A percentile compares a stretch with the other conserved stretches of the same genome.
phyloP scores from a whole-genome alignment of 1,139 yeast species.

The Blastobotrys apis region DNA sequence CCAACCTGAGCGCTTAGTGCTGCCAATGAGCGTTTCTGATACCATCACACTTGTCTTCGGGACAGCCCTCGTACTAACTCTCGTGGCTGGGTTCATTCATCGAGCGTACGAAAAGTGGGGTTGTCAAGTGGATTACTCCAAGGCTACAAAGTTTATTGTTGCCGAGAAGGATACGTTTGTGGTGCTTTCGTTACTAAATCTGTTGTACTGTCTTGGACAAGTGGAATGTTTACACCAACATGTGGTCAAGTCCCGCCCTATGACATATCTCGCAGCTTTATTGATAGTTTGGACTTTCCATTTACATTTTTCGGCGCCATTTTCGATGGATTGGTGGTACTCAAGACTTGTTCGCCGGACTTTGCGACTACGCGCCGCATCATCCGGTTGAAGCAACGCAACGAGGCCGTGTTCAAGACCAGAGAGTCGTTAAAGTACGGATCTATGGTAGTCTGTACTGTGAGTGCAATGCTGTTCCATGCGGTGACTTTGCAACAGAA shows the following conservation, averaged over 20 bases:
- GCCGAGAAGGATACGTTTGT: constrained; percentile 6
- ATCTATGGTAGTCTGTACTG: not conserved
- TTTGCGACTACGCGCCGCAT: constrained; percentile 3
- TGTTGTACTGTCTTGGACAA: constrained; percentile 3
- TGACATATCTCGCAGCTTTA: constrained; percentile 3
- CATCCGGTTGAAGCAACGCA: constrained; percentile 3
- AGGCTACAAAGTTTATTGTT: constrained; percentile 6
- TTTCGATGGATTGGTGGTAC: constrained; percentile 9
- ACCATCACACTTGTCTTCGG: not conserved
- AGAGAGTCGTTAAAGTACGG: constrained; percentile 2
- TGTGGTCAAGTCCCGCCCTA: constrained; percentile 1
- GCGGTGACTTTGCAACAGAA: constrained; percentile 2
- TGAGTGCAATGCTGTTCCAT: constrained; percentile 10
- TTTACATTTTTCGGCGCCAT: constrained; percentile 6
- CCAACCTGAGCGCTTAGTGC: no score
- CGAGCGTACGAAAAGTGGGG: constrained; percentile 2
- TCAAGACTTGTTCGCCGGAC: constrained; percentile 10
- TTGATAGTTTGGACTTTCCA: constrained; percentile 9
- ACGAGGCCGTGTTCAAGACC: constrained; percentile 8
- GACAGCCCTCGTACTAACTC: not conserved
- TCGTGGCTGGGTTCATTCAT: not conserved
- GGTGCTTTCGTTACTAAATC: constrained; percentile 2
- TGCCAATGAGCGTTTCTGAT: no score
- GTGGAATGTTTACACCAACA: constrained; percentile 4
- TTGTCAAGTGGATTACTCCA: no score